Evolutionary conservation across 2,329 filamentous ascomycete species (phyloP), one percentile per base, ranked within the genome.

Genomic region (Colletotrichum melonis): DNA sequence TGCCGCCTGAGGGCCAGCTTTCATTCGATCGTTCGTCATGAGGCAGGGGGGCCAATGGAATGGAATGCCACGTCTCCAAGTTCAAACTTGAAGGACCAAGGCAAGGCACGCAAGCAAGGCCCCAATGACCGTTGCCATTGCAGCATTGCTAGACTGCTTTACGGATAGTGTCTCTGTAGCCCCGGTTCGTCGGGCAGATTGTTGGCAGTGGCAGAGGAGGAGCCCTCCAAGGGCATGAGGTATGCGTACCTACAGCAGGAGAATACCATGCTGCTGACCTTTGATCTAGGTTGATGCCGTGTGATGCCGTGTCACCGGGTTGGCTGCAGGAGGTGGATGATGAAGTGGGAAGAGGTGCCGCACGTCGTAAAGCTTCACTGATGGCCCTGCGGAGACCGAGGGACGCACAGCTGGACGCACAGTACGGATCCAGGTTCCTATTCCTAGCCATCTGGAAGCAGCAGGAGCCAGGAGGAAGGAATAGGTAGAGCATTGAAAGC

Each of bases 371-470:
- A 73, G 71, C 71, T 71, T 65, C 56, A 59, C 62, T 56, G 67
- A 56, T 57, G 19, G 58, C 52, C 30, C 70, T 69, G 67, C 71
- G 67, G 71, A 71, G 67, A 63, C 64, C 42, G 67, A 69, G 62
- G 56, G 60, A 64, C 55, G 58, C 52, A 69, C 38, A 30, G 49
- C 49, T 54, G 12, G 22, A 32, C 62, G 54, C 60, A 63, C 42
- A 32, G 46, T 52, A 49, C 62, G 16, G 60, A 66, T 26, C 42
- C 42, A 46, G 28, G 59, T 16, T 19, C 16, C 14, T 42, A 19
- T 42, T 42, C 38, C 16, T 59, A 63, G 42, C 9, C 5, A 49
- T 8, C 42, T 49, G 19, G 42, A 49, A 22, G 42, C 19, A 49
- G 42, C 7, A 49, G 42, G 42, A 49, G 42, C 16, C 38, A 7